Conservation (phyloP, 768 basidiomycete species). For the Amanita exitialis region DNA sequence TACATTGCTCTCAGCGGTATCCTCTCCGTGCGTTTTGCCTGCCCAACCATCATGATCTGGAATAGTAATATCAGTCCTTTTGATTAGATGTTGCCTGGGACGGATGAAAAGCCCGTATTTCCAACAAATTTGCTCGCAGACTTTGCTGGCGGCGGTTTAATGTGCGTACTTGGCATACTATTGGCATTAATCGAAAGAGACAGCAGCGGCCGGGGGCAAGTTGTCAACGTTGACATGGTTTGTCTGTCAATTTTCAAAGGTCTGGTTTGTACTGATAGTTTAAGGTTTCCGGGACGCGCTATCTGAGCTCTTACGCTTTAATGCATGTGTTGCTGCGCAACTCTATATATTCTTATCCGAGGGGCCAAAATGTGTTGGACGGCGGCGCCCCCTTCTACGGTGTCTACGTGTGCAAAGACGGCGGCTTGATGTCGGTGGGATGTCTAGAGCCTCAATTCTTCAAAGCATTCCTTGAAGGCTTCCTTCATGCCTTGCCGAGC, state of each 20-base stretch:
- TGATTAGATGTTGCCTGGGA: constrained; percentile 60
- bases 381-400: constrained; percentile 75
- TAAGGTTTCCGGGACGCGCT: constrained; percentile 73
- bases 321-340: constrained; percentile 28
- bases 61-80: constrained; percentile 7
- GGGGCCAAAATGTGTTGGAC: constrained; percentile 57
- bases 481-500: constrained; percentile 37
- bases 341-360: constrained; percentile 27
- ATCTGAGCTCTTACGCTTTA: constrained; percentile 65
- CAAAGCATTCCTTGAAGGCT: constrained; percentile 43
- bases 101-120: constrained; percentile 50
- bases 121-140: constrained; percentile 75
- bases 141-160: constrained; percentile 74
- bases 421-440: constrained; percentile 66
- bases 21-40: not conserved
- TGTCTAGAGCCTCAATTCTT: constrained; percentile 73
- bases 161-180: constrained; percentile 63
- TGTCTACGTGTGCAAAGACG: constrained; percentile 64
- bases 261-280: not conserved
- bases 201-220: constrained; percentile 58
- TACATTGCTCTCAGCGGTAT: constrained; percentile 69
- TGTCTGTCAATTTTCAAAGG: constrained; percentile 1
- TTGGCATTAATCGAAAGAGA: constrained; percentile 63
- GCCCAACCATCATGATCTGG: constrained; percentile 41
- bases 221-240: constrained; percentile 74